phyloP scores from a whole-genome alignment of 768 basidiomycete species.

The Strobilomyces dryophilus region DNA sequence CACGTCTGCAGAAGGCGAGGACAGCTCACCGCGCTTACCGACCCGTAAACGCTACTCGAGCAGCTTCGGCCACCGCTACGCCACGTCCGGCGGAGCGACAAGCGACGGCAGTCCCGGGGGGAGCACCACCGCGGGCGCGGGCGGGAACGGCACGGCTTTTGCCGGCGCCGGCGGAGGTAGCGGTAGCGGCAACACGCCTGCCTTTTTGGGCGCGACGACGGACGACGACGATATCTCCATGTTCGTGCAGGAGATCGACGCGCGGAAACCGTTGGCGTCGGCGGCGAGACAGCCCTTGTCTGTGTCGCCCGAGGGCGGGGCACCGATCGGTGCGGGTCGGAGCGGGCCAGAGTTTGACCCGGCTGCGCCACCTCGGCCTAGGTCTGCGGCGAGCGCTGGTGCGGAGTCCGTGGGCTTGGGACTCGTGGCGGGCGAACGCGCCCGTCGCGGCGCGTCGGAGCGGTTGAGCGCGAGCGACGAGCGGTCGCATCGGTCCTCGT shows the following conservation, averaged over 20 bases:
- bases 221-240: slow-evolving; percentile 77
- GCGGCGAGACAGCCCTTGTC: slow-evolving; percentile 15
- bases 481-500: slow-evolving; percentile 21
- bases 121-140: background rate
- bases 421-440: slow-evolving; percentile 12
- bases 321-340: background rate
- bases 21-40: slow-evolving; percentile 24
- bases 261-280: slow-evolving; percentile 53
- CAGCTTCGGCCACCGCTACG: slow-evolving; percentile 72
- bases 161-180: background rate
- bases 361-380: slow-evolving; percentile 2
- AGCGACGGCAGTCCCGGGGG: slow-evolving; percentile 33
- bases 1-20: slow-evolving; percentile 34
- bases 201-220: slow-evolving; percentile 45
- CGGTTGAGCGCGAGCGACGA: no score
- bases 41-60: slow-evolving; percentile 67
- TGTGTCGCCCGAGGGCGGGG: background rate
- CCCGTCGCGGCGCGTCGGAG: background rate
- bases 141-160: slow-evolving; percentile 17
- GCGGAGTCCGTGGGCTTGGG: slow-evolving; percentile 12
- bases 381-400: background rate
- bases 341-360: background rate
- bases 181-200: slow-evolving; percentile 22
- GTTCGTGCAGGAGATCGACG: slow-evolving; percentile 75
- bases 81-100: slow-evolving; percentile 37